These are phyloP conservation scores for Phytopythium ostracodes DNA, from an alignment of 352 stramenopile genomes.

Conservation along the genomic window DNA sequence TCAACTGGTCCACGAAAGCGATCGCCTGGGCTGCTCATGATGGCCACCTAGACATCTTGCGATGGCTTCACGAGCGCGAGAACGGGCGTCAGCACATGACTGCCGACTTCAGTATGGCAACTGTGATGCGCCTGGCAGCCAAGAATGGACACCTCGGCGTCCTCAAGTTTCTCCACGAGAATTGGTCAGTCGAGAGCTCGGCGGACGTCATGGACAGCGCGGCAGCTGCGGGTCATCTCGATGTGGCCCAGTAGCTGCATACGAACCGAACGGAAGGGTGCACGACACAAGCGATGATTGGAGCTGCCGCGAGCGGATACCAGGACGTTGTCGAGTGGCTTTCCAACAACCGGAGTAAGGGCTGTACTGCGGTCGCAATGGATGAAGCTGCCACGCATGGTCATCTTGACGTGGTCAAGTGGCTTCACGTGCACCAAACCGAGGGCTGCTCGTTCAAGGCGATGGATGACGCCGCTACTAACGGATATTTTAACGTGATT, in stretches of 20 bases:
- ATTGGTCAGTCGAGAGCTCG: slow-evolving; percentile 17
- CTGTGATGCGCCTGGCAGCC: slow-evolving; percentile 21
- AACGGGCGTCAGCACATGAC: slow-evolving; percentile 6
- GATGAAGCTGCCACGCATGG: neutral
- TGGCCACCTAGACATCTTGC: slow-evolving; percentile 21
- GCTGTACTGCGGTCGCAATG: neutral
- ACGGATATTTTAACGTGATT: neutral
- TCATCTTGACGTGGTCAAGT: neutral
- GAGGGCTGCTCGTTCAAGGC: slow-evolving; percentile 1
- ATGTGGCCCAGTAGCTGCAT: slow-evolving; percentile 27
- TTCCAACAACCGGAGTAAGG: neutral
- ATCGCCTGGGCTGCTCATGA: neutral
- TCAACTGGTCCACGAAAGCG: neutral
- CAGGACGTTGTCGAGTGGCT: slow-evolving; percentile 19
- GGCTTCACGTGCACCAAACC: neutral
- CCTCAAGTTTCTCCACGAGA: slow-evolving; percentile 35
- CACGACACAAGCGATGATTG: slow-evolving; percentile 25
- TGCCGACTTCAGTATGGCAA: slow-evolving; percentile 2
- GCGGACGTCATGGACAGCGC: slow-evolving; percentile 20
- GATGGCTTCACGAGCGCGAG: slow-evolving; percentile 25
- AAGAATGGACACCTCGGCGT: slow-evolving; percentile 20
- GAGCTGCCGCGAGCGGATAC: slow-evolving; percentile 21
- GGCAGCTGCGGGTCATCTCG: slow-evolving; percentile 18
- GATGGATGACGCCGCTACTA: neutral
- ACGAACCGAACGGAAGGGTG: slow-evolving; percentile 19